Evolutionary conservation across 371 early-diverging fungal species (phyloP).

Genomic region (Mycotypha africana): DNA sequence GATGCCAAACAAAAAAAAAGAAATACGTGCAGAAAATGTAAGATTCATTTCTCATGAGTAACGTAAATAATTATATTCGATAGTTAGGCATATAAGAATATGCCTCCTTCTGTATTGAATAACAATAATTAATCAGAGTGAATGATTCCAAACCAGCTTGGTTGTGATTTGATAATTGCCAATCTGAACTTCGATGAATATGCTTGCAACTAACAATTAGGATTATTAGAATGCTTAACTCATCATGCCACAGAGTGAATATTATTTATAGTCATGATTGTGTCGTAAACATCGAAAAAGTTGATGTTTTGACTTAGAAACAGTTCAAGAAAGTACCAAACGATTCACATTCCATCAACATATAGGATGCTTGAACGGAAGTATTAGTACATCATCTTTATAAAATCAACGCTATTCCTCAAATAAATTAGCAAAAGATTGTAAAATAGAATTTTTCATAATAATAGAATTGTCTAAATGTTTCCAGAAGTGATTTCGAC

Average conservation of each 20-base stretch:
- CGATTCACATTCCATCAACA: conserved; percentile 60
- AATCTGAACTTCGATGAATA: conserved; percentile 65
- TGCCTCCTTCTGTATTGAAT: conserved; percentile 58
- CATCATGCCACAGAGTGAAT: background rate
- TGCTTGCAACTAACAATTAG: conserved; percentile 42
- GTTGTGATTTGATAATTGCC: conserved; percentile 57
- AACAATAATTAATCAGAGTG: conserved; percentile 58
- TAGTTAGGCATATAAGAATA: conserved; percentile 53
- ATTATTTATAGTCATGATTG: conserved; percentile 47
- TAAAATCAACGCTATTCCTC: conserved; percentile 65
- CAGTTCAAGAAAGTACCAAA: too few relatives aligned
- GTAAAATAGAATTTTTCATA: too few relatives aligned
- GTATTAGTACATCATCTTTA: conserved; percentile 49
- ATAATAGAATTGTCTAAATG: too few relatives aligned
- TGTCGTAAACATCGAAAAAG: too few relatives aligned
- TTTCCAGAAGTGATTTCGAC: conserved; percentile 59
- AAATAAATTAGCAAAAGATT: too few relatives aligned
- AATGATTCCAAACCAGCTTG: conserved; percentile 54
- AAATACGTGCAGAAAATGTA: too few relatives aligned
- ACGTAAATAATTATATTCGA: too few relatives aligned
- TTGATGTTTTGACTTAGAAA: too few relatives aligned
- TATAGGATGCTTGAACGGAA: too few relatives aligned
- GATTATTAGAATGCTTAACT: background rate
- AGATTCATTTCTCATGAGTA: too few relatives aligned
- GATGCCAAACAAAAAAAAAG: too few relatives aligned